Evolutionary conservation across 2,329 filamentous ascomycete species (phyloP).

Genomic region (Fusarium tricinctum): DNA sequence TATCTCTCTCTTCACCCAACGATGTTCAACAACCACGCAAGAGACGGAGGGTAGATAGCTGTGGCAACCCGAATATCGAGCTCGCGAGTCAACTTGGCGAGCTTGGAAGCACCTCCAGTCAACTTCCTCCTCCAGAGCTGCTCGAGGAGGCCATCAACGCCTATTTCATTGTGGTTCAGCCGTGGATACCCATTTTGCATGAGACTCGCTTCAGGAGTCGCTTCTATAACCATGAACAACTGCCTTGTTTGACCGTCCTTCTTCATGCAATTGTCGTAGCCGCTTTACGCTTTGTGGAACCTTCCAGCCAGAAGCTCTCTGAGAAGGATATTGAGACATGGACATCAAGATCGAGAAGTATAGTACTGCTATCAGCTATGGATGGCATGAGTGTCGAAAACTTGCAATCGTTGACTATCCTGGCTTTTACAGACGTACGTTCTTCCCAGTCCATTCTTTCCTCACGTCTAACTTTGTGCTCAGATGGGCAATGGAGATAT

Average conservation of each 20-base stretch:
- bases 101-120: constrained; percentile 9
- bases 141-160: constrained; percentile 42
- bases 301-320: not conserved
- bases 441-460: fast-evolving
- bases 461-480: fast-evolving
- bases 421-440: constrained; percentile 43
- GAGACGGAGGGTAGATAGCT: constrained; percentile 40
- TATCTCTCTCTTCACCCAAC: not conserved
- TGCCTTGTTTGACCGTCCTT: constrained; percentile 28
- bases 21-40: constrained; percentile 30
- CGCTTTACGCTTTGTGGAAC: constrained; percentile 38
- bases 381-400: constrained; percentile 44
- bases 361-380: constrained; percentile 42
- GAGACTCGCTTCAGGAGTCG: constrained; percentile 43
- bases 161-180: constrained; percentile 42
- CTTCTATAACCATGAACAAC: constrained; percentile 38
- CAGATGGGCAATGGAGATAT: constrained; percentile 51
- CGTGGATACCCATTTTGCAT: constrained; percentile 43
- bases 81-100: constrained; percentile 37
- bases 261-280: constrained; percentile 44
- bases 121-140: constrained; percentile 34
- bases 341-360: constrained; percentile 34
- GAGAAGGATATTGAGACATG: constrained; percentile 22
- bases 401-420: constrained; percentile 43
- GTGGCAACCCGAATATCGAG: constrained; percentile 45